Conservation (phyloP, 2,329 filamentous ascomycete species). For the Fusarium chaquense region DNA sequence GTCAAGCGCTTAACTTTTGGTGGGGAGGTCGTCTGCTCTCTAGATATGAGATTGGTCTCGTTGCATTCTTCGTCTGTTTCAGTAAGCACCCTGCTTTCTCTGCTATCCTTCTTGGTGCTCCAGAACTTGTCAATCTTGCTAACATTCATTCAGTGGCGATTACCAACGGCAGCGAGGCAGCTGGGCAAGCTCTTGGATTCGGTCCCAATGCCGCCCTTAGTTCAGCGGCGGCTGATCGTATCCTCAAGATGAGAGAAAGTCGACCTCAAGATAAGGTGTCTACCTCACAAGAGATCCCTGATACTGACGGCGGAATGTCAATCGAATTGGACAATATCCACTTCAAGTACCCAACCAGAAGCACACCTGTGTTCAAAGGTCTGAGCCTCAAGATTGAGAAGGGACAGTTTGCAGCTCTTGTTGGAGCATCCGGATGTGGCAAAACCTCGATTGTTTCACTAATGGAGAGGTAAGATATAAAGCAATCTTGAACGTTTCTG, state of each 20-base stretch:
- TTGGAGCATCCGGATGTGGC: slow-evolving; percentile 77
- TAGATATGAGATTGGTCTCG: slow-evolving; percentile 59
- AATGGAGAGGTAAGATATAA: slow-evolving; percentile 60
- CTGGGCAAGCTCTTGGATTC: slow-evolving; percentile 65
- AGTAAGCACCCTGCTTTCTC: slow-evolving; percentile 44
- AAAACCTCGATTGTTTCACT: slow-evolving; percentile 78
- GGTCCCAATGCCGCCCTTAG: slow-evolving; percentile 73
- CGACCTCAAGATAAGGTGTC: slow-evolving; percentile 53
- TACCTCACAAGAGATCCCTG: slow-evolving; percentile 55
- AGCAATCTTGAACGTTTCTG: not conserved
- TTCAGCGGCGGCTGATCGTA: slow-evolving; percentile 69
- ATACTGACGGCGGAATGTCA: slow-evolving; percentile 63
- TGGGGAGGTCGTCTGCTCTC: slow-evolving; percentile 72
- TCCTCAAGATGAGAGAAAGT: slow-evolving; percentile 64
- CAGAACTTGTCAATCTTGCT: not conserved
- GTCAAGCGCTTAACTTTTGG: slow-evolving; percentile 75
- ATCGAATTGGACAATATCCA: slow-evolving; percentile 68
- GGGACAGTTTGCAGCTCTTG: slow-evolving; percentile 77
- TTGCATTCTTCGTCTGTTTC: slow-evolving; percentile 69
- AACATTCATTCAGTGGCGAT: slow-evolving; percentile 60
- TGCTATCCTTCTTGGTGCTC: not conserved
- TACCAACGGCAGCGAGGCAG: slow-evolving; percentile 70
- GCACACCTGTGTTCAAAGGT: slow-evolving; percentile 68
- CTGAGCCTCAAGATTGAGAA: slow-evolving; percentile 74
- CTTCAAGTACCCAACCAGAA: slow-evolving; percentile 71